Percentiles rank a stretch among this genome's conserved stretches.
Conservation (phyloP, 1,284 basidiomycete species). For the Naganishia liquefaciens region DNA sequence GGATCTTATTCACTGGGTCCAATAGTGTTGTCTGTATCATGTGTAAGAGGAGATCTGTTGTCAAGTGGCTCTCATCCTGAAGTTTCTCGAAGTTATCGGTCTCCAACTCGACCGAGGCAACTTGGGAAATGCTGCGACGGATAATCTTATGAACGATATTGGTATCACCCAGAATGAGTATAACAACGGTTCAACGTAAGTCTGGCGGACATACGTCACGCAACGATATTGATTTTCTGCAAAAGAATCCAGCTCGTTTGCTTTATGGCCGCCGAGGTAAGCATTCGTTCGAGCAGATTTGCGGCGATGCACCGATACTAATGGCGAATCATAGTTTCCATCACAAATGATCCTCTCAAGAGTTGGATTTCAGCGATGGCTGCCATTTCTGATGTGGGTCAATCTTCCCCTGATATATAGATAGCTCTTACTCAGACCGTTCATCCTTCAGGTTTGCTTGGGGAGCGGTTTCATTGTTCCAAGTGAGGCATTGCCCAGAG, state of each 20-base stretch:
- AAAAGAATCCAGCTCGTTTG: constrained; percentile 30
- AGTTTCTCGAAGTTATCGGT: constrained; percentile 33
- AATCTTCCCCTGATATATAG: not conserved
- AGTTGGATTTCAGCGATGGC: constrained; percentile 32
- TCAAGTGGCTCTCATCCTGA: constrained; percentile 38
- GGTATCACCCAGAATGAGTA: constrained; percentile 48
- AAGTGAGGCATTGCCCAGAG: not conserved
- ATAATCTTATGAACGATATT: constrained; percentile 52
- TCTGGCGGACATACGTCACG: not conserved
- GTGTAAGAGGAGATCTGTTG: constrained; percentile 32
- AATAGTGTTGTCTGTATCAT: constrained; percentile 31
- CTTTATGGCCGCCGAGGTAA: constrained; percentile 32
- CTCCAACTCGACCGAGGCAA: constrained; percentile 48
- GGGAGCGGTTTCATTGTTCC: constrained; percentile 32
- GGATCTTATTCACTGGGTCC: not conserved
- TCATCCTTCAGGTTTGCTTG: constrained; percentile 21
- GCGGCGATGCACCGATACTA: not conserved
- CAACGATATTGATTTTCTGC: no score
- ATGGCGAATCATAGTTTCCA: constrained; percentile 45
- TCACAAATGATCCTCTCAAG: constrained; percentile 42
- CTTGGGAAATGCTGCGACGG: constrained; percentile 39
- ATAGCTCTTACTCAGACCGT: not conserved
- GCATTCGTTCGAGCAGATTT: not conserved
- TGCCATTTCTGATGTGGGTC: constrained; percentile 30
- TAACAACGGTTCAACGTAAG: constrained; percentile 37